Conservation (phyloP, 371 early-diverging fungal genomes). For the Mucor plumbeus region DNA sequence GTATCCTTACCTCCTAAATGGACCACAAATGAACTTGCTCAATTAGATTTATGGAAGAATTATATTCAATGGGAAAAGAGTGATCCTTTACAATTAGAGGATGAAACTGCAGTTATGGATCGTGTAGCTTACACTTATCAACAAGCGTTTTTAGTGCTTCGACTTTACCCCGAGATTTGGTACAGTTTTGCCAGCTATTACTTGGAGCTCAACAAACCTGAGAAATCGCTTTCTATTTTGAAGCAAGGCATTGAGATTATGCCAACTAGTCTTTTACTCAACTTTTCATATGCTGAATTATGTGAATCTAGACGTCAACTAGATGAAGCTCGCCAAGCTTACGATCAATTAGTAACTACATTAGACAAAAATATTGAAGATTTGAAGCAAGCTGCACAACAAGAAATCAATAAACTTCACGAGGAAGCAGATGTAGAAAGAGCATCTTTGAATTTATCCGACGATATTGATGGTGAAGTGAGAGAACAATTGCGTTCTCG, state of each 20-base stretch:
- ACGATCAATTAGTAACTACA: slow-evolving; percentile 69
- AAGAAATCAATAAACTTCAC: slow-evolving; percentile 54
- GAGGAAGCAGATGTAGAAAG: slow-evolving; percentile 52
- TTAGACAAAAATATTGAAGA: slow-evolving; percentile 59
- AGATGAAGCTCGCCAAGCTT: slow-evolving; percentile 72
- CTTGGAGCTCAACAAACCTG: slow-evolving; percentile 65
- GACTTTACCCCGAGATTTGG: slow-evolving; percentile 93
- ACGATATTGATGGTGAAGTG: slow-evolving; percentile 82
- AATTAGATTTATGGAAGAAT: slow-evolving; percentile 81
- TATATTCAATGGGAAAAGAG: slow-evolving; percentile 91
- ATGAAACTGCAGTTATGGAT: slow-evolving; percentile 57
- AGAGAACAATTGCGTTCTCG: slow-evolving; percentile 74
- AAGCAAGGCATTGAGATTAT: slow-evolving; percentile 76
- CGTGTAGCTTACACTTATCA: slow-evolving; percentile 88
- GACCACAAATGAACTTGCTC: slow-evolving; percentile 73
- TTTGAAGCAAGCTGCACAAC: slow-evolving; percentile 52
- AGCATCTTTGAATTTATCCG: slow-evolving; percentile 55
- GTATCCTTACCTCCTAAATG: slow-evolving; percentile 86
- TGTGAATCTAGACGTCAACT: slow-evolving; percentile 79
- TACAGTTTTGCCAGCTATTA: slow-evolving; percentile 71
- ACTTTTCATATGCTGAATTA: slow-evolving; percentile 86
- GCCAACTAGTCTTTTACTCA: slow-evolving; percentile 79
- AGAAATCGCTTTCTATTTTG: slow-evolving; percentile 78
- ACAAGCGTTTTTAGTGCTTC: slow-evolving; percentile 81
- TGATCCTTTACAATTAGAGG: slow-evolving; percentile 86